Evolutionary conservation across 495 filamentous ascomycete species (phyloP), one percentile per base, ranked within the genome.

Genomic region (Hyphodiscus hymeniophilus): DNA sequence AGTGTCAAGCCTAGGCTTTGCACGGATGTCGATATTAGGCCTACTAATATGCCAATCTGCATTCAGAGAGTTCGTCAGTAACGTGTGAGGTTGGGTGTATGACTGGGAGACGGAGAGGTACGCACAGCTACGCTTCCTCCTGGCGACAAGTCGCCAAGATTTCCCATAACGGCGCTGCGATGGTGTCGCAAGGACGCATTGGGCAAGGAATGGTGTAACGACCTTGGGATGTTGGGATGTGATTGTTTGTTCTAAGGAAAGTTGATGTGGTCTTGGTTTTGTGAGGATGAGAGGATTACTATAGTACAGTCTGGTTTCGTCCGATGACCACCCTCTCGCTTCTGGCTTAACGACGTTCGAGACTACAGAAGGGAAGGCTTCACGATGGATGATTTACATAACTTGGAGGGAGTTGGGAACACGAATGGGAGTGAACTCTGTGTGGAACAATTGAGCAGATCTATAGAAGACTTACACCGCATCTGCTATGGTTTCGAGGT

Each of bases 1-100:
- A 97, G 77, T n/a, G 92, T 99, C 53, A 99, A 77, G 54, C 92
- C 92, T 57, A 99, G 70, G 61, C 88, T 94, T 63, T 99, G 92
- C 16, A 97, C 75, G 59, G 87, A 89, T 38, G 92, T 95, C 52
- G 90, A 95, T 46, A 95, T 57, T 47, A 99, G 75, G 52, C 92
- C 92, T 61, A 96, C 91, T 42, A 95, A 63, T 62, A 97, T 87
- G 54, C 92, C 92, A 59, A 99, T 73, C 87, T 94, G 58, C 43
- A 42, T 26, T 38, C 38, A 38, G 20, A 38, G n/a, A 32, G 17
- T 13, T 35, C 31, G 11, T 50, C 12, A 39, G 22, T 32, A 46
- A 50, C 28, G 7, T 21, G 20, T 36, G 33, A 6, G 13, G 16
- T 36, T 17, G 38, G 23, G n/a, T 21, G 38, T 11, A 17, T 26